Evolutionary conservation across 148 eudicot genomes (phyloP), one percentile per base, ranked within the genome.

Genomic region (Rhododendron simsii): DNA sequence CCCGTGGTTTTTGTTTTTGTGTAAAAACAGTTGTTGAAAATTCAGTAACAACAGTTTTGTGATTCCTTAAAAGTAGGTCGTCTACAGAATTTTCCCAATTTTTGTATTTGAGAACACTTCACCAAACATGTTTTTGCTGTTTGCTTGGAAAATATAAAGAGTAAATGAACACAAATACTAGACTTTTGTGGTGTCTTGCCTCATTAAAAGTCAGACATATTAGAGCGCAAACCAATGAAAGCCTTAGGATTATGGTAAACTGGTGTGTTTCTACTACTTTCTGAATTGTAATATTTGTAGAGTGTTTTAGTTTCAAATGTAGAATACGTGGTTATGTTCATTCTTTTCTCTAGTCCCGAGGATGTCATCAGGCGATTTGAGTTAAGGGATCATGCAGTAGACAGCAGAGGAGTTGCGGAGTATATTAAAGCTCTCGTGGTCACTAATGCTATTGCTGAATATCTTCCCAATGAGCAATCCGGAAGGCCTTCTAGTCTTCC

Each of bases 401-500:
- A 97, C 85, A 91, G 99, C 88, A 93, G 88, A 89, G 98, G 98
- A 85, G 94, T 97, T 75, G 94, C 90, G 79, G 98, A 95, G 84
- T 97, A 97, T 87, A 90, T 97, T 79, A 91, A 94, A 89, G 99
- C 99, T 87, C 90, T 97, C 53, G 99, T 97, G 82, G 90, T 92
- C 33, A 95, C 99, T 12, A 93, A 95, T 91, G 98, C 94, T 45
- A 95, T 95, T 84, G 88, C 95, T 81, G 98, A 97, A 26, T 97
- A 94, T 90, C 94, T 97, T 87, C 98, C 98, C 18, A 95, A 97
- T 87, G 96, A 95, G 87, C 91, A 93, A 87, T 93, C 95, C 67
- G 98, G 98, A 84, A 97, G 93, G 86, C 93, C 98, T 89, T 92
- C 98, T n/a, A 90, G 91, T 89, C 98, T 97, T 91, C 96, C 98